A percentile compares a stretch with the other conserved stretches of the same genome.
These are phyloP conservation scores for Alternaria consortialis DNA, from an alignment of 2,329 filamentous ascomycete genomes.

Conservation along the genomic window DNA sequence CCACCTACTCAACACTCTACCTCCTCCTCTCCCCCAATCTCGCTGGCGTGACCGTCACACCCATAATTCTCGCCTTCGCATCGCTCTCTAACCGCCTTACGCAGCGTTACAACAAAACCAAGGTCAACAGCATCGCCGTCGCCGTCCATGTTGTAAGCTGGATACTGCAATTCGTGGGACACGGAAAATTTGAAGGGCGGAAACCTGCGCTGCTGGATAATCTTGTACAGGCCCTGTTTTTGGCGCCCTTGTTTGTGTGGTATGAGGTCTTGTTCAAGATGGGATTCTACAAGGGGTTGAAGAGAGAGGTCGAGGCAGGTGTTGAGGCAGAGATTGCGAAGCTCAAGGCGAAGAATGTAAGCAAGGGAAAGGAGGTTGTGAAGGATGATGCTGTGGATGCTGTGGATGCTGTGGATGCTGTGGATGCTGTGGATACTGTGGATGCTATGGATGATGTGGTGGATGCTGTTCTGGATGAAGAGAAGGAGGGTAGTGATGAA, in stretches of 20 bases:
- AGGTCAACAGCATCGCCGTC: constrained; percentile 70
- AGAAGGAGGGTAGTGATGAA: neutral
- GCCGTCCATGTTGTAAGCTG: constrained; percentile 77
- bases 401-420: neutral
- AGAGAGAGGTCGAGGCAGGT: constrained; percentile 53
- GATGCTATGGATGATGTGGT: neutral
- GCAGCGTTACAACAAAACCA: constrained; percentile 64
- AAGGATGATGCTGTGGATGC: neutral
- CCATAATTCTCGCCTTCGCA: constrained; percentile 76
- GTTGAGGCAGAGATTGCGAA: constrained; percentile 58
- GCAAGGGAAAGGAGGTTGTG: neutral
- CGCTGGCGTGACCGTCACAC: constrained; percentile 77
- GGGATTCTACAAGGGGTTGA: constrained; percentile 74
- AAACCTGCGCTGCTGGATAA: constrained; percentile 91
- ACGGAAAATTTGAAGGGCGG: constrained; percentile 85
- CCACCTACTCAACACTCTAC: constrained; percentile 79
- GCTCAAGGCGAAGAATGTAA: constrained; percentile 54
- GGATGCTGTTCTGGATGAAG: neutral
- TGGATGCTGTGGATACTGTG: neutral
- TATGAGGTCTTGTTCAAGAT: constrained; percentile 88
- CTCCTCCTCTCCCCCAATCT: constrained; percentile 87
- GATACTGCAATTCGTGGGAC: constrained; percentile 89
- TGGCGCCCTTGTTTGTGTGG: constrained; percentile 97
- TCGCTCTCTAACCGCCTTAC: constrained; percentile 76
- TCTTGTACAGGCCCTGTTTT: constrained; percentile 85